phyloP scores from a whole-genome alignment of 2,329 filamentous ascomycete genomes.

The Coniochaeta prunicola region DNA sequence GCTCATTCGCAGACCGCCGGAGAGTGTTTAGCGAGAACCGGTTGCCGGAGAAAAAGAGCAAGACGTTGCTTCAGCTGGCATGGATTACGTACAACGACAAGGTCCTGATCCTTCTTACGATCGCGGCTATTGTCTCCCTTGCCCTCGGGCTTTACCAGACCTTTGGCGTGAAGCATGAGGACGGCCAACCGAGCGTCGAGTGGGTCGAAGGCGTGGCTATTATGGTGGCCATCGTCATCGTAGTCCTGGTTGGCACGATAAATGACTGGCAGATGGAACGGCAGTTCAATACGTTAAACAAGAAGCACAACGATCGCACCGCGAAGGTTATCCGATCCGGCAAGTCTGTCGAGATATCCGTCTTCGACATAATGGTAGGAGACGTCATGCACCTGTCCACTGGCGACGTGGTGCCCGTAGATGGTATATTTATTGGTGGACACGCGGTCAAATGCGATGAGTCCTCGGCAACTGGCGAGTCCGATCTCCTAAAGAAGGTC shows the following conservation, averaged over 20 bases:
- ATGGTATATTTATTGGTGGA: slow-evolving; percentile 57
- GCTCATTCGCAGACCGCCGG: slow-evolving; percentile 39
- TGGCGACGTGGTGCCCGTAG: slow-evolving; percentile 63
- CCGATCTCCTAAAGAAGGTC: slow-evolving; percentile 63
- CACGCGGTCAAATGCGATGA: slow-evolving; percentile 54
- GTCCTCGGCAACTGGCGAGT: slow-evolving; percentile 66
- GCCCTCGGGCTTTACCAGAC: slow-evolving; percentile 62
- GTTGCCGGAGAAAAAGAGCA: slow-evolving; percentile 56
- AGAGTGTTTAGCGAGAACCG: slow-evolving; percentile 53
- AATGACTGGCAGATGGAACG: slow-evolving; percentile 65
- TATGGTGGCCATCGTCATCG: slow-evolving; percentile 56
- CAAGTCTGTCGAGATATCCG: slow-evolving; percentile 53
- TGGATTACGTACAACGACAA: slow-evolving; percentile 65
- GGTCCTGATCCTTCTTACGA: slow-evolving; percentile 58
- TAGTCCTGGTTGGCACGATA: slow-evolving; percentile 53
- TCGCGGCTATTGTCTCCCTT: slow-evolving; percentile 58
- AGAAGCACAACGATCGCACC: slow-evolving; percentile 54
- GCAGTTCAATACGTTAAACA: slow-evolving; percentile 56
- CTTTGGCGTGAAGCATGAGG: slow-evolving; percentile 38
- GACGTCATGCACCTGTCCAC: slow-evolving; percentile 63
- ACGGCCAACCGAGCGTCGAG: slow-evolving; percentile 41
- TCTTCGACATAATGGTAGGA: slow-evolving; percentile 61
- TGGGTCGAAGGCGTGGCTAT: slow-evolving; percentile 65
- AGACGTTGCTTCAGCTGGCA: slow-evolving; percentile 51
- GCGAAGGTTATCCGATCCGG: slow-evolving; percentile 63